A percentile compares a stretch with the other conserved stretches of the same genome.
Conservation (phyloP, 345 rosid genomes). For the Kernera saxatilis region DNA sequence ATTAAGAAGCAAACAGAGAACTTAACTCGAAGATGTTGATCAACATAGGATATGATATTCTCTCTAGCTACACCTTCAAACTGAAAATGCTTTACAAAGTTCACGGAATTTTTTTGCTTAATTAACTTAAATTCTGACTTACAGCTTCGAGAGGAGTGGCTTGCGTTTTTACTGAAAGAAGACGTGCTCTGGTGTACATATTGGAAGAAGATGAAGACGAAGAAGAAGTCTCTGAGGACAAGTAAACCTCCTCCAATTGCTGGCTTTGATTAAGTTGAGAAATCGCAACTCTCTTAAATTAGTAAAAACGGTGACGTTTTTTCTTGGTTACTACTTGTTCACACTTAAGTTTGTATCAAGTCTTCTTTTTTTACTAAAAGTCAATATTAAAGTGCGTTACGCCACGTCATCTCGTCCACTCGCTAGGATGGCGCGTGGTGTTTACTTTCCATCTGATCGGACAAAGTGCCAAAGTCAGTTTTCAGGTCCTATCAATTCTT, state of each 20-base stretch:
- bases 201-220: constrained; percentile 78
- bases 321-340: background rate
- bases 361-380: background rate
- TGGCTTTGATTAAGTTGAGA: background rate
- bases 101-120: background rate
- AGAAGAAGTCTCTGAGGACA: constrained; percentile 42
- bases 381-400: constrained; percentile 2
- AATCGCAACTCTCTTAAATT: background rate
- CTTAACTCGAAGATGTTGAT: background rate
- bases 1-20: background rate
- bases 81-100: background rate
- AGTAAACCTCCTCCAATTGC: background rate
- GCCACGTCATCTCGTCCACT: constrained; percentile 21
- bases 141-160: constrained; percentile 77
- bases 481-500: background rate
- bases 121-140: background rate
- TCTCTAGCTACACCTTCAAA: background rate
- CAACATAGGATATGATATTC: background rate
- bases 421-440: constrained; percentile 4
- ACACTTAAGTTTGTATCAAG: background rate
- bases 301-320: constrained; percentile 2
- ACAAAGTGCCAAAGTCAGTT: background rate
- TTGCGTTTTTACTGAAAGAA: constrained; percentile 64
- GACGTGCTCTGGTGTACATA: constrained; percentile 62
- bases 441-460: background rate